A percentile compares a stretch with the other conserved stretches of the same genome.
phyloP scores from a whole-genome alignment of 2,329 filamentous ascomycete genomes.

The Bipolaris oryzae region DNA sequence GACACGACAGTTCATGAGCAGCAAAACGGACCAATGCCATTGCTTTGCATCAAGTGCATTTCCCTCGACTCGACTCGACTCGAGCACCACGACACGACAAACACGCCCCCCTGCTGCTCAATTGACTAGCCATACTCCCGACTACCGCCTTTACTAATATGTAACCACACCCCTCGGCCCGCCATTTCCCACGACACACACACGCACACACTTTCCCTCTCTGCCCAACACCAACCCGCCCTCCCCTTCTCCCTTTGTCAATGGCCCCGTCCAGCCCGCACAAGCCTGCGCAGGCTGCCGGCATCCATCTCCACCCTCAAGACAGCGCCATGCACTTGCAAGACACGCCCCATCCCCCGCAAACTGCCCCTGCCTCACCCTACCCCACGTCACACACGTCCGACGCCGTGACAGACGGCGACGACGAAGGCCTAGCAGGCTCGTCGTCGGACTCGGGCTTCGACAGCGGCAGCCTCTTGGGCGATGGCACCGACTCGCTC shows the following conservation, averaged over 20 bases:
- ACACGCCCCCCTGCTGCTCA: background rate
- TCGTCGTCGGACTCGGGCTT: constrained; percentile 43
- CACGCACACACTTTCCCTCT: background rate
- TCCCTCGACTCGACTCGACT: no score
- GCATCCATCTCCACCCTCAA: constrained; percentile 25
- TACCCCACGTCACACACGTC: background rate
- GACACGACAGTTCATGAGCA: no score
- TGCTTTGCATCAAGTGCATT: no score
- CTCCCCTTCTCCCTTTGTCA: background rate
- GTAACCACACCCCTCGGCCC: background rate
- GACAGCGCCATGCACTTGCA: constrained; percentile 33
- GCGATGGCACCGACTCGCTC: constrained; percentile 45
- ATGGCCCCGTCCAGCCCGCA: constrained; percentile 20
- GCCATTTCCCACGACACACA: background rate
- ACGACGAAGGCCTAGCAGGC: constrained; percentile 18
- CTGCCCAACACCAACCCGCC: background rate
- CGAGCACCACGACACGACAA: background rate
- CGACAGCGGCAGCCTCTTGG: constrained; percentile 45
- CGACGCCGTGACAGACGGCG: background rate
- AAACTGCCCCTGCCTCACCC: constrained; percentile 2
- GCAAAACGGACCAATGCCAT: no score
- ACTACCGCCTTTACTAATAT: background rate
- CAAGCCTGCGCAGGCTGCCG: constrained; percentile 20
- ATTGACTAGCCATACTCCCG: background rate
- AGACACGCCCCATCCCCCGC: constrained; percentile 11